Conservation (phyloP, 208 protist genomes). For the Blastocrithidia nonstop region DNA sequence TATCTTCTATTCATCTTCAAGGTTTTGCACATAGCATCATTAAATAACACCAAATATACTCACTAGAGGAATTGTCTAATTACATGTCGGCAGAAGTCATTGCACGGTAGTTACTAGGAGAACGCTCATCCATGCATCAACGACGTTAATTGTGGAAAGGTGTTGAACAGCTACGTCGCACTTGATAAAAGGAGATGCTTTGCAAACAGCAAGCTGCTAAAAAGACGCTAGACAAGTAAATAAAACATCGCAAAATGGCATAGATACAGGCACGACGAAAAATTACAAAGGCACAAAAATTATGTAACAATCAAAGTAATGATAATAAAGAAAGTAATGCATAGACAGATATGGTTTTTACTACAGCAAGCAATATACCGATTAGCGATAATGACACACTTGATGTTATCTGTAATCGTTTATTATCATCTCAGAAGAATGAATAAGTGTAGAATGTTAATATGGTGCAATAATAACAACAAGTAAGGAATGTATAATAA, state of each 20-base stretch:
- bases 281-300: not conserved
- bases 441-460: no score
- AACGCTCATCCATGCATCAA: constrained; percentile 39
- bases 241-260: no score
- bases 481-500: no score
- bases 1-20: constrained; percentile 54
- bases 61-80: constrained; percentile 25
- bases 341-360: not conserved
- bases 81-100: constrained; percentile 11
- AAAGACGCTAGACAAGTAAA: no score
- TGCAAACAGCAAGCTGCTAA: no score
- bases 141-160: constrained; percentile 32
- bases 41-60: constrained; percentile 11
- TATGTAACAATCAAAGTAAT: not conserved
- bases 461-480: no score
- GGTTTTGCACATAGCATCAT: constrained; percentile 42
- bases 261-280: not conserved
- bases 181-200: constrained; percentile 1
- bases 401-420: not conserved
- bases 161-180: constrained; percentile 21
- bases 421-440: not conserved
- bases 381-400: constrained; percentile 1
- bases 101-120: constrained; percentile 33
- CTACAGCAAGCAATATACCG: not conserved
- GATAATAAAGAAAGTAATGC: not conserved